A percentile compares a stretch with the other conserved stretches of the same genome.
These are phyloP conservation scores for Strobilomyces confusus DNA, from an alignment of 768 basidiomycete species.

Conservation along the genomic window DNA sequence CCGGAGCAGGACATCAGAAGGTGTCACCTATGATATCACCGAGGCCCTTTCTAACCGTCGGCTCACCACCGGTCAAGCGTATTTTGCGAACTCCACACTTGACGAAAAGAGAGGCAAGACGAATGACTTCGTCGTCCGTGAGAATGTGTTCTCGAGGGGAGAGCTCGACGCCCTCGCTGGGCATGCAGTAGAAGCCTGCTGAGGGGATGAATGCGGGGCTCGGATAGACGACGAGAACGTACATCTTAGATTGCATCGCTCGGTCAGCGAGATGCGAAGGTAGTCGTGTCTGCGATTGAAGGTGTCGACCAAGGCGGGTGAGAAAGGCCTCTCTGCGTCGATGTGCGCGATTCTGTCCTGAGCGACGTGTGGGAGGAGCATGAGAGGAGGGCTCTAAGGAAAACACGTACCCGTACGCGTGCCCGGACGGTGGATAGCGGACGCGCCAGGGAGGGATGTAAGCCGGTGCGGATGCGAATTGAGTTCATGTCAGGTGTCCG, in stretches of 20 bases:
- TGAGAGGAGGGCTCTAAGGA: neutral
- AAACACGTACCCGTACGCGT: slow-evolving; percentile 18
- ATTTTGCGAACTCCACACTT: slow-evolving; percentile 83
- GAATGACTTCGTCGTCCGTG: slow-evolving; percentile 70
- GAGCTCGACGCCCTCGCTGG: slow-evolving; percentile 70
- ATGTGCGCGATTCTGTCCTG: slow-evolving; percentile 56
- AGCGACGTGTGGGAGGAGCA: too few relatives aligned
- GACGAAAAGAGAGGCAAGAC: slow-evolving; percentile 74
- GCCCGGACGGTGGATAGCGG: slow-evolving; percentile 14
- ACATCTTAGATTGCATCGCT: slow-evolving; percentile 88
- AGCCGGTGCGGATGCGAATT: slow-evolving; percentile 3
- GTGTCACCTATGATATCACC: slow-evolving; percentile 61
- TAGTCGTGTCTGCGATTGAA: slow-evolving; percentile 75
- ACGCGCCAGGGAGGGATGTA: slow-evolving; percentile 6
- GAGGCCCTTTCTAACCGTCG: slow-evolving; percentile 76
- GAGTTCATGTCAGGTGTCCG: slow-evolving; percentile 3
- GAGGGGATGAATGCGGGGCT: neutral
- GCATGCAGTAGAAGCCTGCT: slow-evolving; percentile 91
- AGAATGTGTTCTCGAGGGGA: slow-evolving; percentile 67
- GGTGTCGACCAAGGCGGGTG: slow-evolving; percentile 58
- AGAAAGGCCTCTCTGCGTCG: slow-evolving; percentile 45
- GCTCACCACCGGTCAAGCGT: slow-evolving; percentile 84
- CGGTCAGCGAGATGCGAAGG: slow-evolving; percentile 83
- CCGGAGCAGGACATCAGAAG: neutral
- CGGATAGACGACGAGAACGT: slow-evolving; percentile 12